Conservation (phyloP, 1,284 basidiomycete genomes). For the Garcileccinum viscosum region DNA sequence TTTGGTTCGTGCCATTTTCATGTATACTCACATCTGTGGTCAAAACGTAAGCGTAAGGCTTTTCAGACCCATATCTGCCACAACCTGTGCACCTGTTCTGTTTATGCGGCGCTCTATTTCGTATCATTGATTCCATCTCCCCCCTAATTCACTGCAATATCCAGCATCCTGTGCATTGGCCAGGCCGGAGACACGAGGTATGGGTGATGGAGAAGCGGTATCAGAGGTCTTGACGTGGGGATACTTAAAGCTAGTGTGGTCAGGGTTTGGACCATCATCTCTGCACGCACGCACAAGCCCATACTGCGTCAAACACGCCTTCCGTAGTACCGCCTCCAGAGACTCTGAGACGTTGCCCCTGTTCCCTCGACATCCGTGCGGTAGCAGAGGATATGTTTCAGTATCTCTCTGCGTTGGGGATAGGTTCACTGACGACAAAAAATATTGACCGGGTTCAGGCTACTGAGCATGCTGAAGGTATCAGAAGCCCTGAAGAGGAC, state of each 20-base stretch:
- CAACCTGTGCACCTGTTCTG: background rate
- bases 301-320: background rate
- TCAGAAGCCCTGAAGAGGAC: conserved; percentile 84
- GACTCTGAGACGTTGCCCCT: background rate
- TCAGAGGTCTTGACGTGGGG: background rate
- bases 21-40: too few species aligned
- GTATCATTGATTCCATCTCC: background rate
- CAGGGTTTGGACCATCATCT: background rate
- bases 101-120: background rate
- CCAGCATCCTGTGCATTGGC: background rate
- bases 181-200: background rate
- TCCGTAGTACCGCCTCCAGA: background rate
- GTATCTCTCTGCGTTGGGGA: background rate
- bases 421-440: conserved; percentile 37
- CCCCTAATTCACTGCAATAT: background rate
- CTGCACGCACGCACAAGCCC: background rate
- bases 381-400: background rate
- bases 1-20: too few species aligned
- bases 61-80: background rate
- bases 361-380: background rate
- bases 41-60: too few species aligned
- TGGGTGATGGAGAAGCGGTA: background rate
- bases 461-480: conserved; percentile 84
- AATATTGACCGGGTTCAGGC: conserved; percentile 83
- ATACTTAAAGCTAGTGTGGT: background rate